These are phyloP conservation scores for Linnemannia hyalina DNA, from an alignment of 192 early-diverging fungal species.

Conservation along the genomic window DNA sequence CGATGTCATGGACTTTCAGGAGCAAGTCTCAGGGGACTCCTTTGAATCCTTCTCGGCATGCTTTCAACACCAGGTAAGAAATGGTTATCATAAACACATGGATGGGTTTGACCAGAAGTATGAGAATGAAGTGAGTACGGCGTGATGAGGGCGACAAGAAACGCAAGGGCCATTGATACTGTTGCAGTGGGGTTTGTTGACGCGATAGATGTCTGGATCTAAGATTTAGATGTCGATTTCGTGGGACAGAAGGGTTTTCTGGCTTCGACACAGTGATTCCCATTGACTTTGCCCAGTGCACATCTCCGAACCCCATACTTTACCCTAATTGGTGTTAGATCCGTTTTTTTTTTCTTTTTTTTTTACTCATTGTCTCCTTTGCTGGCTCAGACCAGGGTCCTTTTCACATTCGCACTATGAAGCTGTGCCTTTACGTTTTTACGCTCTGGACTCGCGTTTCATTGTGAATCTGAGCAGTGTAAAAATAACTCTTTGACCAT, in stretches of 20 bases:
- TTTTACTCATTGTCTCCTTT: neutral
- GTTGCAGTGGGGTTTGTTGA: neutral
- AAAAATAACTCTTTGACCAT: too few relatives aligned
- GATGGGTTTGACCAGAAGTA: too few relatives aligned
- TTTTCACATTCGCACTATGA: too few relatives aligned
- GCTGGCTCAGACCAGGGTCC: neutral
- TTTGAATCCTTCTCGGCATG: conserved; percentile 44
- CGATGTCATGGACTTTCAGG: conserved; percentile 60
- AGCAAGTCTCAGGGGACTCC: conserved; percentile 11
- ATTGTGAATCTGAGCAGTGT: too few relatives aligned
- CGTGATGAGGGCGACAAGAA: neutral
- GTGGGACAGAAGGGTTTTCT: neutral
- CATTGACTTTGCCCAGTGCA: neutral
- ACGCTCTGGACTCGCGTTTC: too few relatives aligned
- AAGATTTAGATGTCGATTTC: neutral
- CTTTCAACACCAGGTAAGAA: conserved; percentile 38
- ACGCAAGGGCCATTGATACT: neutral
- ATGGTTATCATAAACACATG: neutral
- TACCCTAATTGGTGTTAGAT: neutral
- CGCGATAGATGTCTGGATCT: neutral
- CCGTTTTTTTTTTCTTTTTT: neutral
- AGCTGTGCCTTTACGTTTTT: neutral
- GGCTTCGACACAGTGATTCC: neutral
- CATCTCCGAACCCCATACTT: too few relatives aligned
- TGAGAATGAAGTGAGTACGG: too few relatives aligned